Base-by-base conservation (phyloP, 768 basidiomycete species). In the Hebeloma cylindrosporum region DNA sequence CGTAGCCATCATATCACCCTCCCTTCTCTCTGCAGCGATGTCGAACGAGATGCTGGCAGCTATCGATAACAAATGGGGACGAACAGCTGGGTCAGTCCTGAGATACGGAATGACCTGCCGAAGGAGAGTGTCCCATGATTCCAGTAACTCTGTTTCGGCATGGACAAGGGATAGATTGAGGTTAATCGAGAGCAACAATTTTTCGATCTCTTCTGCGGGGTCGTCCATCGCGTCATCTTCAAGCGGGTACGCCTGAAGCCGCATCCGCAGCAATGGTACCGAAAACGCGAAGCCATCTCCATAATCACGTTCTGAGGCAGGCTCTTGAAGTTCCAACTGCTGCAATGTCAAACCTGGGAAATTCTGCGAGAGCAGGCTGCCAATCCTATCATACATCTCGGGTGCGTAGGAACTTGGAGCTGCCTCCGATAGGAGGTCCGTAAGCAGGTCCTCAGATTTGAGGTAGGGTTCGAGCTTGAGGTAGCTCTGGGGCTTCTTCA, bases 81-180 rank as follows among this genome's bases (percentile, higher is more conserved):
- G 70, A 9, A 85, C 72, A 9, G 69, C 58, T n/a, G 61, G 55
- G 45, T 88, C 81, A 1, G 76, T 78, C 20, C 86, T 75, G 18
- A 90, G 64, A 61, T 82, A 85, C 0, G 82, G 78, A 7, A 79
- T 67, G 3, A 79, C 69, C 56, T 82, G 79, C 30, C 79, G 76
- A 31, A 93, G 70, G 32, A 95, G 63, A 33, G 74, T 71, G 39
- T 83, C 81, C 90, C 90, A 95, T 3, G 91, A 78, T 45, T 88
- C 80, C 0, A 85, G 78, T 33, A 92, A 71, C 2, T 80, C 69
- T 2, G 78, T 79, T 61, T 94, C 88, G 0, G 88, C 75, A 54
- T 95, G 86, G 16, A 88, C 72, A 28, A 96, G 69, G 1, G 92
- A 93, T 36, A 93, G 75, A 59, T 94, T 93, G 52, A 93, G 75